Conservation (phyloP, 371 early-diverging fungal genomes). For the Saksenaea vasiformis region DNA sequence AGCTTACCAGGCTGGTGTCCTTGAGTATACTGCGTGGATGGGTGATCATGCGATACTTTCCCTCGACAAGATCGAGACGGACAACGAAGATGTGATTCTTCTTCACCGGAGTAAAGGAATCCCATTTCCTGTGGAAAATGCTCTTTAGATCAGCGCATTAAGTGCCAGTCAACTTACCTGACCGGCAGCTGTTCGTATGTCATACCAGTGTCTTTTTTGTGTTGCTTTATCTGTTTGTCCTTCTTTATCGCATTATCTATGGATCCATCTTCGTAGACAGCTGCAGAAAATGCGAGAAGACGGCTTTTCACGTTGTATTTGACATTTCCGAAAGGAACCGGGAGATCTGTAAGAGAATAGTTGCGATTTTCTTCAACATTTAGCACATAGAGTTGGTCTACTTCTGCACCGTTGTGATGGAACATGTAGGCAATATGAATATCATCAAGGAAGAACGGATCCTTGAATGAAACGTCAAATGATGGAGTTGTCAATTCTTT, state of each 20-base stretch:
- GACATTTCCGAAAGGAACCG: slow-evolving; percentile 48
- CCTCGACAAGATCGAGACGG: slow-evolving; percentile 30
- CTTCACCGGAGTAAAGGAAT: slow-evolving; percentile 52
- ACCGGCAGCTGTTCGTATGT: slow-evolving; percentile 68
- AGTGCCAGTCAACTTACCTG: slow-evolving; percentile 20
- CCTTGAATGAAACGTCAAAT: slow-evolving; percentile 39
- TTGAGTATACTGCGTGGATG: slow-evolving; percentile 55
- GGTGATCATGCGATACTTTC: slow-evolving; percentile 23
- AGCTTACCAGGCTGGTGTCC: slow-evolving; percentile 43
- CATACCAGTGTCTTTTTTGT: slow-evolving; percentile 52
- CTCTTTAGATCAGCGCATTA: neutral
- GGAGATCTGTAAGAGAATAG: slow-evolving; percentile 54
- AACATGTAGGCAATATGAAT: slow-evolving; percentile 51
- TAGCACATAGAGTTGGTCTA: slow-evolving; percentile 50
- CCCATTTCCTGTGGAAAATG: slow-evolving; percentile 61
- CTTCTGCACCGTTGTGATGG: slow-evolving; percentile 16
- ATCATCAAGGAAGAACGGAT: slow-evolving; percentile 59
- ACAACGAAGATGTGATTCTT: slow-evolving; percentile 63
- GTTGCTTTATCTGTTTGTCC: slow-evolving; percentile 39
- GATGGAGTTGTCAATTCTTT: slow-evolving; percentile 45
- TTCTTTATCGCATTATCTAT: slow-evolving; percentile 46
- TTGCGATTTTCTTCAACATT: slow-evolving; percentile 33
- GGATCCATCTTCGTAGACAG: slow-evolving; percentile 50
- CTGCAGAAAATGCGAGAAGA: slow-evolving; percentile 58
- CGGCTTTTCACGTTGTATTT: slow-evolving; percentile 46